phyloP scores from a whole-genome alignment of 73 alveolate genomes.

The Paramecium primaurelia region DNA sequence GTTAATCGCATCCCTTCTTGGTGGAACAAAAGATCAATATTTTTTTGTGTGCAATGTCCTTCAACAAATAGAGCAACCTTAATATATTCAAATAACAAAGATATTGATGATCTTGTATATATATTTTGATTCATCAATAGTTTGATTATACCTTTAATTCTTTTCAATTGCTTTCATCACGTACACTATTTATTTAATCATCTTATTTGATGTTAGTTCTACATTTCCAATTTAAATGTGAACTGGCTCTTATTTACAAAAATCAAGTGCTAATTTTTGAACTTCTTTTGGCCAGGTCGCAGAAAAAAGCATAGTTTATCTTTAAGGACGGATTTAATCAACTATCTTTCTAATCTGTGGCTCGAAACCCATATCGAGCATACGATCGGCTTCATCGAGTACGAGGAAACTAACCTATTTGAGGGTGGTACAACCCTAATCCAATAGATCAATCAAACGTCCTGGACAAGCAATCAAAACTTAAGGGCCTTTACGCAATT shows the following conservation, averaged over 20 bases:
- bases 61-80: conserved; percentile 16
- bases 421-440: conserved; percentile 68
- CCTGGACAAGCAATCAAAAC: conserved; percentile 90
- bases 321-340: conserved; percentile 55
- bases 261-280: conserved; percentile 76
- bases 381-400: conserved; percentile 94
- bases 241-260: conserved; percentile 73
- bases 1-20: conserved; percentile 78
- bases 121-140: not conserved
- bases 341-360: conserved; percentile 79
- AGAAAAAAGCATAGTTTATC: conserved; percentile 89
- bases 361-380: conserved; percentile 93
- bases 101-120: not conserved
- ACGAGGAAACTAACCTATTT: conserved; percentile 73
- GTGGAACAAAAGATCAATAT: conserved; percentile 81
- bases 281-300: conserved; percentile 89
- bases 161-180: conserved; percentile 45
- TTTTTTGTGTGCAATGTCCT: conserved; percentile 56
- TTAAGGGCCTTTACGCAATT: conserved; percentile 77
- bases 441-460: conserved; percentile 83
- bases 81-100: not conserved
- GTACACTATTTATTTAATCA: conserved; percentile 56
- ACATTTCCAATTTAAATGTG: conserved; percentile 75
- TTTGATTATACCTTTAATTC: not conserved
- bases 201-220: conserved; percentile 69